Percentiles rank a stretch among this genome's conserved stretches.
These are phyloP conservation scores for Biscogniauxia mediterranea DNA, from an alignment of 2,329 filamentous ascomycete species.

Conservation along the genomic window DNA sequence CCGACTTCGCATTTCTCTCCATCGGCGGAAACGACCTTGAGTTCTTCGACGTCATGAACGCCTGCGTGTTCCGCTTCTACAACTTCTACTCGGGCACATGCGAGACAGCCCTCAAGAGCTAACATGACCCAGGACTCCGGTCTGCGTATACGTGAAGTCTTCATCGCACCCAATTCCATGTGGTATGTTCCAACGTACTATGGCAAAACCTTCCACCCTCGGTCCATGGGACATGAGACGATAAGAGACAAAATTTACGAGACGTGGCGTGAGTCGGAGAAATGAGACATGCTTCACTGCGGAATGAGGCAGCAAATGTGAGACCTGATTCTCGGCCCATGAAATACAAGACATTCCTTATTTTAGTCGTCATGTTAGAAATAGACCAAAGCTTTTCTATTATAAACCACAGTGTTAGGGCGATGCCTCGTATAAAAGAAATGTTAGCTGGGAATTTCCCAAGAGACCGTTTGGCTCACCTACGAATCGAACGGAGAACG, in stretches of 20 bases:
- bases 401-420: too few species aligned
- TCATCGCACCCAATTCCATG: constrained; percentile 36
- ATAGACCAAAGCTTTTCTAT: too few species aligned
- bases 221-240: constrained; percentile 38
- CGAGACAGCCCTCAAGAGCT: constrained; percentile 37
- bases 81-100: constrained; percentile 48
- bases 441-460: too few species aligned
- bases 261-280: constrained; percentile 26
- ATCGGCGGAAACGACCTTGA: constrained; percentile 49
- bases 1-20: constrained; percentile 46
- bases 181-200: constrained; percentile 49
- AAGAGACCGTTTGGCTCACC: too few species aligned
- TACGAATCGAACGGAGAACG: too few species aligned
- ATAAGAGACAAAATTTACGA: constrained; percentile 37
- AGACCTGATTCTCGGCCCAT: background rate
- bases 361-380: background rate
- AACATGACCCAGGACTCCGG: constrained; percentile 35
- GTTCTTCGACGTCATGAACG: constrained; percentile 50
- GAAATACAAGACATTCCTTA: background rate
- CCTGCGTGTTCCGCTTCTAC: constrained; percentile 50
- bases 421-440: too few species aligned
- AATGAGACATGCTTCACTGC: too few species aligned
- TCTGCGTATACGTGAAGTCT: constrained; percentile 26
- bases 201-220: constrained; percentile 46
- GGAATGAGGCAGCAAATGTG: background rate